phyloP scores from a whole-genome alignment of 1,139 yeast genomes.

The Kodamaea arcana region DNA sequence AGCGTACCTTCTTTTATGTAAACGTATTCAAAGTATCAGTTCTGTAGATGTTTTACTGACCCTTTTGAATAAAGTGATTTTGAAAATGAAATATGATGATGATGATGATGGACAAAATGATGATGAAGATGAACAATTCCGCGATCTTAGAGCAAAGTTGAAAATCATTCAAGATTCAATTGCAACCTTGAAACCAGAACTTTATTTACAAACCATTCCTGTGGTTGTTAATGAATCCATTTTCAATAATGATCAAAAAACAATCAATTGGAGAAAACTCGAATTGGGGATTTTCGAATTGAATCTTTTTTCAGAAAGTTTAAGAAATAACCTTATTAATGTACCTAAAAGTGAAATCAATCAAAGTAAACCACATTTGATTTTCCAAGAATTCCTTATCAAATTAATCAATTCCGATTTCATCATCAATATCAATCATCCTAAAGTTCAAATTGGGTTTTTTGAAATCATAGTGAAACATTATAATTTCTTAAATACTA shows the following conservation, averaged over 20 bases:
- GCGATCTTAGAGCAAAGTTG: slow-evolving; percentile 69
- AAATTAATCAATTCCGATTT: slow-evolving; percentile 60
- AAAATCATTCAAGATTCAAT: slow-evolving; percentile 82
- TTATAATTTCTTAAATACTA: slow-evolving; percentile 56
- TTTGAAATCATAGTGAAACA: slow-evolving; percentile 86
- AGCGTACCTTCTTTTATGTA: slow-evolving; percentile 65
- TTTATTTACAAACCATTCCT: slow-evolving; percentile 69
- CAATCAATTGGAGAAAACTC: slow-evolving; percentile 66
- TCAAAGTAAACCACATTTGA: slow-evolving; percentile 56
- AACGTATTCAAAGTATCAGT: slow-evolving; percentile 44
- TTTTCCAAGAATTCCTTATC: slow-evolving; percentile 60
- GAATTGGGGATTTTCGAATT: slow-evolving; percentile 87
- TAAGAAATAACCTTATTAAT: slow-evolving; percentile 69
- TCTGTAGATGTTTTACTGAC: slow-evolving; percentile 53
- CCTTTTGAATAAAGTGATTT: slow-evolving; percentile 63
- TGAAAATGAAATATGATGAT: slow-evolving; percentile 76
- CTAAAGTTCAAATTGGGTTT: slow-evolving; percentile 71
- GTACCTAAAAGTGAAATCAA: slow-evolving; percentile 60
- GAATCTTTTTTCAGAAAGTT: slow-evolving; percentile 71
- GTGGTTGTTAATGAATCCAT: slow-evolving; percentile 60
- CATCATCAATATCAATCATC: slow-evolving; percentile 55
- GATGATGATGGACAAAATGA: slow-evolving; percentile 58
- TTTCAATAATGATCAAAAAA: slow-evolving; percentile 24
- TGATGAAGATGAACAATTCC: slow-evolving; percentile 70
- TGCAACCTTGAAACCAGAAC: slow-evolving; percentile 67